Evolutionary conservation across 768 basidiomycete species (phyloP), one percentile per base, ranked within the genome.

Genomic region (Lactifluus volemus): DNA sequence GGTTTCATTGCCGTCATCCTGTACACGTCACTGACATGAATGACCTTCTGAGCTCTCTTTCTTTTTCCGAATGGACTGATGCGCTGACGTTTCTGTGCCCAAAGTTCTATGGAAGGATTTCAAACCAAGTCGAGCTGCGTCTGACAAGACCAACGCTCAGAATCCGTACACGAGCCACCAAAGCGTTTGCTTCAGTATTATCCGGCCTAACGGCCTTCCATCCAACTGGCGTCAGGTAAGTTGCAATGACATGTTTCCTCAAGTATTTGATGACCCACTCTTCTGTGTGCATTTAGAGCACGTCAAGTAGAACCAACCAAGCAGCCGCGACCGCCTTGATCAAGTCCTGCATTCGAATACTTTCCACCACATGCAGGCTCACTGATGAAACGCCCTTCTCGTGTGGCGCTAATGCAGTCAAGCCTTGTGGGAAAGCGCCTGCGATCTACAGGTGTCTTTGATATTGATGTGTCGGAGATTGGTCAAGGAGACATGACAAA

Each of bases 21-120:
- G 68, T 73, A 75, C 74, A 80, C 72, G 74, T 83, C 81, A 83
- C 81, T 89, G 88, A 89, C 88, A 89, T 91, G 71, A 84, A 84
- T 83, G 77, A 76, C 76, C 71, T 73, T 77, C 79, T 79, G 80
- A 82, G 76, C 67, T 60, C 49, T 42, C 42, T 59, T 32, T 34
- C 30, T 11, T 5, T 51, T 15, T 14, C 1, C 30, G 15, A 5
- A 25, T 51, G 8, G 30, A 19, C 36, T 29, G 12, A 44, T 32
- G 21, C 2, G 39, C 63, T 64, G 38, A 64, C 25, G 1, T 42
- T 47, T 63, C 19, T 49, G 3, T 57, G 30, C 15, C 9, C 17
- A 62, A 25, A 25, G 55, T 9, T 52, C n/a, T 34, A 49, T 66
- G 30, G 63, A 65, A 44, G 56, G 49, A 19, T 19, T 66, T 41